phyloP scores from a whole-genome alignment of 2,329 filamentous ascomycete species.

The Zasmidium cellare region DNA sequence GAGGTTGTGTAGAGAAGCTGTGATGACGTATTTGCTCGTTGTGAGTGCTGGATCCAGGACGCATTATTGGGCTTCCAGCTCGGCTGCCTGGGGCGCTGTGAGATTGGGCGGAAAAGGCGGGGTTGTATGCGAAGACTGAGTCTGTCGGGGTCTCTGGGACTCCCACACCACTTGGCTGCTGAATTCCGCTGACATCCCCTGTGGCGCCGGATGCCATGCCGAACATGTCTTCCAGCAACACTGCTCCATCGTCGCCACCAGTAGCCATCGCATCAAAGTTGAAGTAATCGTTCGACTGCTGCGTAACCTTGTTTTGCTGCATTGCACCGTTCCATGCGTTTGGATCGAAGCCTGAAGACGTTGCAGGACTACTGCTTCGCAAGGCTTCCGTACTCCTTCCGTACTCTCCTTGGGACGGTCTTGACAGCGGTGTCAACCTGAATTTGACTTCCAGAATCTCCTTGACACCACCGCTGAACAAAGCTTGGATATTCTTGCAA shows the following conservation, averaged over 20 bases:
- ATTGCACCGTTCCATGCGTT: slow-evolving; percentile 78
- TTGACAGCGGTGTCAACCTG: slow-evolving; percentile 76
- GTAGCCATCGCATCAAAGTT: slow-evolving; percentile 23
- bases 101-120: slow-evolving; percentile 33
- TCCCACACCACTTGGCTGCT: slow-evolving; percentile 29
- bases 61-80: slow-evolving; percentile 47
- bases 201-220: slow-evolving; percentile 24
- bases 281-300: slow-evolving; percentile 29
- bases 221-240: slow-evolving; percentile 34
- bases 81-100: slow-evolving; percentile 42
- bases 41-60: slow-evolving; percentile 37
- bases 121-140: slow-evolving; percentile 30
- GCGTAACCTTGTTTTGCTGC: slow-evolving; percentile 61
- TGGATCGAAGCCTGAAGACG: slow-evolving; percentile 64
- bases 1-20: slow-evolving; percentile 30
- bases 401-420: slow-evolving; percentile 61
- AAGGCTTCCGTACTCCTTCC: slow-evolving; percentile 62
- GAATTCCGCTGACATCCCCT: slow-evolving; percentile 20
- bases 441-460: slow-evolving; percentile 94
- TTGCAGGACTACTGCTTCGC: slow-evolving; percentile 57
- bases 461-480: slow-evolving; percentile 79
- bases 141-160: slow-evolving; percentile 34
- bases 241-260: slow-evolving; percentile 21
- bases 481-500: slow-evolving; percentile 77
- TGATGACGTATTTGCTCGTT: slow-evolving; percentile 36